Evolutionary conservation across 257 asterid genomes (phyloP).

Genomic region (Fraxinus pennsylvanica): DNA sequence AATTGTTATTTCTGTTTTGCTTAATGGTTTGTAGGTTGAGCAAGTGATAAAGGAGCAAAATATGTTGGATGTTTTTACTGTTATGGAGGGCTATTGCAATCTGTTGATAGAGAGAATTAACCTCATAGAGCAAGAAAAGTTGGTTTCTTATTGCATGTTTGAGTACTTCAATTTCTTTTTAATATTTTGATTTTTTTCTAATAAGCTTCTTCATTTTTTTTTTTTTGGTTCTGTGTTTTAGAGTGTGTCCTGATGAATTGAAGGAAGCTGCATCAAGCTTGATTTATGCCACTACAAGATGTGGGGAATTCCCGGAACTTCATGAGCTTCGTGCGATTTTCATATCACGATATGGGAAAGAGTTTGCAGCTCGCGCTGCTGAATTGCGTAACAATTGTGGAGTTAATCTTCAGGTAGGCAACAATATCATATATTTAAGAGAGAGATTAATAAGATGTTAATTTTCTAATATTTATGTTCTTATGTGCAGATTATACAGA

Average conservation of each 20-base stretch:
- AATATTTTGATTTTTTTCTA: background rate
- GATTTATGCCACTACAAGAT: slow-evolving; percentile 75
- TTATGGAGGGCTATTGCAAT: slow-evolving; percentile 69
- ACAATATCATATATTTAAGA: background rate
- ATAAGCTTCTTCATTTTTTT: background rate
- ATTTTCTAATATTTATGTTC: background rate
- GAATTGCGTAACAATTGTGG: slow-evolving; percentile 88
- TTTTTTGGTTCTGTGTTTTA: slow-evolving; percentile 15
- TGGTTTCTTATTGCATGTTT: slow-evolving; percentile 11
- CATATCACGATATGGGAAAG: slow-evolving; percentile 60
- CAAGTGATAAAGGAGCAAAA: slow-evolving; percentile 88
- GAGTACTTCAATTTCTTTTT: background rate
- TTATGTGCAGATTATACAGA: slow-evolving; percentile 61
- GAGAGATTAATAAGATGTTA: background rate
- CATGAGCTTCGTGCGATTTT: slow-evolving; percentile 63
- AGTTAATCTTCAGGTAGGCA: slow-evolving; percentile 65
- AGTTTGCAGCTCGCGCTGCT: slow-evolving; percentile 61
- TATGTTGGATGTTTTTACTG: slow-evolving; percentile 69
- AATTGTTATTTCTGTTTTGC: background rate
- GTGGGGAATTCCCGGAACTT: slow-evolving; percentile 96
- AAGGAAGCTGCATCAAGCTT: slow-evolving; percentile 67
- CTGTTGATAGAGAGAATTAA: slow-evolving; percentile 57
- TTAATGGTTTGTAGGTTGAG: slow-evolving; percentile 53
- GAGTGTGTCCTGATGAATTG: slow-evolving; percentile 80
- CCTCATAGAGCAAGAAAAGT: slow-evolving; percentile 70